Conservation (phyloP, 441 rosid genomes). For the Viola pubescens region DNA sequence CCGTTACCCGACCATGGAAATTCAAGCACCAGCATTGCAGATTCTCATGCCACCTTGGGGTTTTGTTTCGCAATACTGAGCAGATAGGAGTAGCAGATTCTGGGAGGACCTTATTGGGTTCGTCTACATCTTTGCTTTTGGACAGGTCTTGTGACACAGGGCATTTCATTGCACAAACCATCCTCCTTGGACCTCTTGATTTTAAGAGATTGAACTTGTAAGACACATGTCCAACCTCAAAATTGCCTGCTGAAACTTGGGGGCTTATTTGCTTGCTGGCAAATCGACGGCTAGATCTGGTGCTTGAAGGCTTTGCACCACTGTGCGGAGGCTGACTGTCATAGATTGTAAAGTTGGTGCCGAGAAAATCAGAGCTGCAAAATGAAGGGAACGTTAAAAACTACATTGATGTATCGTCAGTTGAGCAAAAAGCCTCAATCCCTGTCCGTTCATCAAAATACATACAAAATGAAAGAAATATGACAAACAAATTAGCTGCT, state of each 20-base stretch:
- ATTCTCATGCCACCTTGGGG: slow-evolving; percentile 93
- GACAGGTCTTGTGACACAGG: slow-evolving; percentile 33
- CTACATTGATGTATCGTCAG: not conserved
- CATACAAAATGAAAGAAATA: too few species aligned
- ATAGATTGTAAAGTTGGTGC: slow-evolving; percentile 82
- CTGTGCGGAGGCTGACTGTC: slow-evolving; percentile 76
- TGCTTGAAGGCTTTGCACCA: slow-evolving; percentile 78
- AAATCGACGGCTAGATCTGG: slow-evolving; percentile 68
- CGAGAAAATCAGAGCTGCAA: slow-evolving; percentile 88
- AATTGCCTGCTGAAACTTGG: slow-evolving; percentile 82
- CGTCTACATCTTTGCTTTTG: slow-evolving; percentile 17
- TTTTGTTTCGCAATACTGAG: slow-evolving; percentile 65
- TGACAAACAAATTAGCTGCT: too few species aligned
- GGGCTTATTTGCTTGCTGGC: slow-evolving; percentile 90
- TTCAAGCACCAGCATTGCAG: slow-evolving; percentile 93
- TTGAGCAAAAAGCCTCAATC: too few species aligned
- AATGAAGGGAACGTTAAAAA: slow-evolving; percentile 4
- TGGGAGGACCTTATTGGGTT: slow-evolving; percentile 25
- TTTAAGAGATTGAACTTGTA: slow-evolving; percentile 89
- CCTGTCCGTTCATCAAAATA: too few species aligned
- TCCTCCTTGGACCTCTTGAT: slow-evolving; percentile 95
- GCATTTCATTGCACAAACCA: slow-evolving; percentile 61
- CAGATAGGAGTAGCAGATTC: slow-evolving; percentile 27
- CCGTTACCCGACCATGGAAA: slow-evolving; percentile 88
- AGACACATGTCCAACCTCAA: slow-evolving; percentile 72